These are phyloP conservation scores for Pseudocercospora eumusae DNA, from an alignment of 2,329 filamentous ascomycete genomes.

Conservation along the genomic window DNA sequence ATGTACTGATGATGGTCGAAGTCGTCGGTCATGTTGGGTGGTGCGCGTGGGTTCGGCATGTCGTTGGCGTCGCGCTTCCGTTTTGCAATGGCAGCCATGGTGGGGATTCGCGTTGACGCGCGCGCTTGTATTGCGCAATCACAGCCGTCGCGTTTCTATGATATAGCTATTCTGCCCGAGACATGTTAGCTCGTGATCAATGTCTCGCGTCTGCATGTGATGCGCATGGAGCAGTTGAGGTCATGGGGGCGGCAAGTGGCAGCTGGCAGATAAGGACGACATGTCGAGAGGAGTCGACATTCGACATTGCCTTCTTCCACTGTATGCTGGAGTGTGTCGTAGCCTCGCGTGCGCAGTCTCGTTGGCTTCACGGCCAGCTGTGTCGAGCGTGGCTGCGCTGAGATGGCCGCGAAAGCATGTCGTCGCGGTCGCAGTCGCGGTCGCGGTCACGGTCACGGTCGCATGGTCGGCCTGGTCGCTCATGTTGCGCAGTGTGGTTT, in stretches of 20 bases:
- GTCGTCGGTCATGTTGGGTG: conserved; percentile 35
- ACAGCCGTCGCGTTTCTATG: conserved; percentile 1
- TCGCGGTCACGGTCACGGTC: too few species aligned
- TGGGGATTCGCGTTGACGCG: neutral
- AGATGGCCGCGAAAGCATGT: neutral
- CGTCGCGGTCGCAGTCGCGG: too few species aligned
- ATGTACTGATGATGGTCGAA: conserved; percentile 41
- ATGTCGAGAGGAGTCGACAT: neutral
- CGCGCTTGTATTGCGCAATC: neutral
- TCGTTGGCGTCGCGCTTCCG: conserved; percentile 52
- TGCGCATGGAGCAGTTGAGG: conserved; percentile 3
- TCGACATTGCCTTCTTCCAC: too few species aligned
- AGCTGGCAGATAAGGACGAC: conserved; percentile 1
- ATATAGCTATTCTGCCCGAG: neutral
- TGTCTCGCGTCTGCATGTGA: conserved; percentile 17
- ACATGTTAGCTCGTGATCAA: conserved; percentile 21
- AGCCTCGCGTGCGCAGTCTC: neutral
- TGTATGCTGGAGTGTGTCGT: neutral
- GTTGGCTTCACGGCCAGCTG: neutral
- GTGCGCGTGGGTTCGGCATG: conserved; percentile 43
- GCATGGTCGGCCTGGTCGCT: neutral
- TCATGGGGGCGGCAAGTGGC: neutral
- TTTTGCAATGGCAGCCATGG: conserved; percentile 43
- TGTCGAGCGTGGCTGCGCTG: neutral
- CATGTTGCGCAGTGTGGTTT: neutral